phyloP scores from a whole-genome alignment of 495 filamentous ascomycete genomes.

The Lepraria neglecta region DNA sequence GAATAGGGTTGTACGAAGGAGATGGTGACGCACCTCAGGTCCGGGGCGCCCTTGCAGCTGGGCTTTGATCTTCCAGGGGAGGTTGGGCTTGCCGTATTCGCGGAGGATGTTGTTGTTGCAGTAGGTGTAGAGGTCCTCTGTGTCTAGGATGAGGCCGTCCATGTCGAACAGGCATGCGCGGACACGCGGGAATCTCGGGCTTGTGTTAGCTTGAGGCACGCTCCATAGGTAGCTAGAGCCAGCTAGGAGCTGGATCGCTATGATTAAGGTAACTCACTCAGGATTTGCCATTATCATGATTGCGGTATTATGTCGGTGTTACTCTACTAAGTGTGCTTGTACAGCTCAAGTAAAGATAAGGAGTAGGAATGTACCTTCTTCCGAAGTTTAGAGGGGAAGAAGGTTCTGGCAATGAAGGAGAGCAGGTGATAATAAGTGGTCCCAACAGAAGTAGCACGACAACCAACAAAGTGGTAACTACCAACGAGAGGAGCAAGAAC shows the following conservation, averaged over 20 bases:
- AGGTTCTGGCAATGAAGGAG: background rate
- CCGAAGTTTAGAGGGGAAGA: background rate
- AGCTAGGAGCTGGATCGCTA: background rate
- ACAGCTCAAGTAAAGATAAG: too few species aligned
- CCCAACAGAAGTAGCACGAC: constrained; percentile 1
- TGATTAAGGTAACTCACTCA: constrained; percentile 20
- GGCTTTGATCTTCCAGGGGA: constrained; percentile 94
- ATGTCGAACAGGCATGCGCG: constrained; percentile 97
- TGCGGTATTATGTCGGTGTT: constrained; percentile 10
- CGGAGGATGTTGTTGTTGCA: constrained; percentile 75
- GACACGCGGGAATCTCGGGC: constrained; percentile 62
- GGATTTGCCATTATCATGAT: constrained; percentile 24
- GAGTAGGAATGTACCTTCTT: too few species aligned
- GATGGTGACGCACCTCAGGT: constrained; percentile 47
- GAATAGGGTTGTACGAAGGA: constrained; percentile 33
- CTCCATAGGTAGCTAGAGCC: background rate
- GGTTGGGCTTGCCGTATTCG: constrained; percentile 59
- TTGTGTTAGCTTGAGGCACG: background rate
- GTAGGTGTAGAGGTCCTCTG: constrained; percentile 84
- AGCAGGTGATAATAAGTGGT: background rate
- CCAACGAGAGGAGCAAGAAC: background rate
- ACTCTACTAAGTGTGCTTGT: background rate
- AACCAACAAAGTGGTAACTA: background rate
- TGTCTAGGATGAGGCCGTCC: constrained; percentile 92
- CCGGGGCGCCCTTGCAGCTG: constrained; percentile 87